Evolutionary conservation across 2,329 filamentous ascomycete genomes (phyloP).

Genomic region (Proliferodiscus dingleyae): DNA sequence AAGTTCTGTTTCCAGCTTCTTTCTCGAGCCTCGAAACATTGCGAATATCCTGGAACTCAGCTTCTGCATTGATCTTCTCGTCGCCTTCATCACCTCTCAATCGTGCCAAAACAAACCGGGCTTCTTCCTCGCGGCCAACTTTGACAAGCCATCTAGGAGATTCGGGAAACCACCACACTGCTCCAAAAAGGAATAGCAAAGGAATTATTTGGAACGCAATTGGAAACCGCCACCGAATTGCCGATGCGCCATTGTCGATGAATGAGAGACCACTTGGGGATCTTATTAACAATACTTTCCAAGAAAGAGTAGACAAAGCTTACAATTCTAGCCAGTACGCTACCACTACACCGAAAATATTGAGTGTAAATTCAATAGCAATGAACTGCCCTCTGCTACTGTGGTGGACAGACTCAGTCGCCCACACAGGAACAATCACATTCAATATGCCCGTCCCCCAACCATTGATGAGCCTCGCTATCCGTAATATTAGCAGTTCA

Average conservation of each 20-base stretch:
- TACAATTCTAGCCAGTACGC: slow-evolving; percentile 51
- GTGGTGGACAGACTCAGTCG: slow-evolving; percentile 50
- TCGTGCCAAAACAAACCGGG: slow-evolving; percentile 42
- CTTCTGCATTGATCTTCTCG: slow-evolving; percentile 49
- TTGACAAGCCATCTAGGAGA: slow-evolving; percentile 36
- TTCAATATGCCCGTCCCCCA: slow-evolving; percentile 37
- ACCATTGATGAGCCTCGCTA: slow-evolving; percentile 41
- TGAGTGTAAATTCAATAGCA: slow-evolving; percentile 67
- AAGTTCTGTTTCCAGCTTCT: slow-evolving; percentile 45
- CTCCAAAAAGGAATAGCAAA: slow-evolving; percentile 32
- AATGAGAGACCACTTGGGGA: slow-evolving; percentile 49
- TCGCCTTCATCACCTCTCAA: slow-evolving; percentile 52
- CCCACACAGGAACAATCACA: slow-evolving; percentile 39
- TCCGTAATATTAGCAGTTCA: background rate
- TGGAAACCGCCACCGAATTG: slow-evolving; percentile 44
- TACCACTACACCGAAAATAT: slow-evolving; percentile 65
- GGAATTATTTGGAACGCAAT: slow-evolving; percentile 33
- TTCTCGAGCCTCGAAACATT: slow-evolving; percentile 59
- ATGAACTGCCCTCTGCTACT: slow-evolving; percentile 65
- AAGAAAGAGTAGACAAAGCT: slow-evolving; percentile 1
- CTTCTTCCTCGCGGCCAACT: slow-evolving; percentile 33
- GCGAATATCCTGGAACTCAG: slow-evolving; percentile 65
- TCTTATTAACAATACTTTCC: slow-evolving; percentile 8
- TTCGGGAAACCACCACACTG: slow-evolving; percentile 35
- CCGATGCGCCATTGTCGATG: slow-evolving; percentile 51